These are phyloP conservation scores for Verticillium longisporum DNA, from an alignment of 2,329 filamentous ascomycete species.

Conservation along the genomic window DNA sequence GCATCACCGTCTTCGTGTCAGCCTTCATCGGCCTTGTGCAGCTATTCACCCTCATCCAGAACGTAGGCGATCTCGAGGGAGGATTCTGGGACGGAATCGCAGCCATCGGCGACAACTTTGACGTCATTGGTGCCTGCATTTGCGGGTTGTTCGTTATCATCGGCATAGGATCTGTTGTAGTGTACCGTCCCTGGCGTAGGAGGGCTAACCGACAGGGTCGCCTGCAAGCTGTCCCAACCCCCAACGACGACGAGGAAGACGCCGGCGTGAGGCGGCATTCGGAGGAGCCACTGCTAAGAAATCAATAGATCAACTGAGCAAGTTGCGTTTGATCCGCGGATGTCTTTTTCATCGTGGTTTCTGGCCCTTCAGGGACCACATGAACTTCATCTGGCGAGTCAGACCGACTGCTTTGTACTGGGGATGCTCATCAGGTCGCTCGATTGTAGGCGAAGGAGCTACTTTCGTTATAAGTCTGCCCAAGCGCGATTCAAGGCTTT, in stretches of 20 bases:
- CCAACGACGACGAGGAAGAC: conserved; percentile 4
- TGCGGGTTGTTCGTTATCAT: conserved; percentile 79
- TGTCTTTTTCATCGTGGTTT: too few relatives aligned
- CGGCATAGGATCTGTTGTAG: conserved; percentile 63
- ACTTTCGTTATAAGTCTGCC: too few relatives aligned
- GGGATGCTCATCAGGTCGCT: too few relatives aligned
- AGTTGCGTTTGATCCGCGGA: too few relatives aligned
- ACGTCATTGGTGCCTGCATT: conserved; percentile 79
- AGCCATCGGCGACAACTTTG: conserved; percentile 70
- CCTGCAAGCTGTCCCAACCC: background rate
- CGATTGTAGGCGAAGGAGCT: too few relatives aligned
- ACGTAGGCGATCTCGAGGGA: conserved; percentile 66
- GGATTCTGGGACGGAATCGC: conserved; percentile 85
- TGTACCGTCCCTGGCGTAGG: conserved; percentile 74
- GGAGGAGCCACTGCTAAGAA: background rate
- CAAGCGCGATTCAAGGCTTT: too few relatives aligned
- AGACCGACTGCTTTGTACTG: too few relatives aligned
- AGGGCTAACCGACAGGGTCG: conserved; percentile 28
- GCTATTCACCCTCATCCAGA: conserved; percentile 68
- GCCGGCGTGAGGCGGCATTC: background rate
- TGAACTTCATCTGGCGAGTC: too few relatives aligned
- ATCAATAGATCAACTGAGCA: too few relatives aligned
- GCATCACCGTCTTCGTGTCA: conserved; percentile 75
- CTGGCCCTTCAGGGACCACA: too few relatives aligned
- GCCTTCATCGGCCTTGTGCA: conserved; percentile 83